phyloP scores from a whole-genome alignment of 2,329 filamentous ascomycete species.

The Ceratocystis alfenasii region DNA sequence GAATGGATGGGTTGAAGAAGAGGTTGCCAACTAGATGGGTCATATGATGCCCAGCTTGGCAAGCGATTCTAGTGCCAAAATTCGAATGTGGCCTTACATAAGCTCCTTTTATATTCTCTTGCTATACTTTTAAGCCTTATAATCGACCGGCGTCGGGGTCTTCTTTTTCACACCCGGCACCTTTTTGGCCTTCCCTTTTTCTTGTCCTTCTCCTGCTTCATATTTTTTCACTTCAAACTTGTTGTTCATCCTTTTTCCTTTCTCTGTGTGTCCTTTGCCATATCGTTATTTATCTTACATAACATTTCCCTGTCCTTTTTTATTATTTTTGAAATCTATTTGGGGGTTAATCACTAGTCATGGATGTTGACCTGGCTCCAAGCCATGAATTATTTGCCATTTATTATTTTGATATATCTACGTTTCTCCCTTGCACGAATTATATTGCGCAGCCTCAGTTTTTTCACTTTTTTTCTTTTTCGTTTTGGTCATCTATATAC shows the following conservation, averaged over 20 bases:
- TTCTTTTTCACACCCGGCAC: neutral
- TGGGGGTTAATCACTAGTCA: constrained; percentile 23
- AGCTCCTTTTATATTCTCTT: constrained; percentile 9
- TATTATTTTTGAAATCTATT: constrained; percentile 23
- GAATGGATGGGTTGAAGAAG: constrained; percentile 58
- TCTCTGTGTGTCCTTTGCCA: constrained; percentile 24
- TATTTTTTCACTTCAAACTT: constrained; percentile 24
- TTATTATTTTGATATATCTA: constrained; percentile 25
- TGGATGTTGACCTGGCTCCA: neutral
- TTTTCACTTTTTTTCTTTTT: neutral
- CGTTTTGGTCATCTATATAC: neutral
- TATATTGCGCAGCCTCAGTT: constrained; percentile 1
- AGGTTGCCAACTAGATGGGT: constrained; percentile 44
- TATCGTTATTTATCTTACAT: constrained; percentile 24
- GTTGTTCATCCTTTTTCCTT: constrained; percentile 26
- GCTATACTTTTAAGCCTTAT: constrained; percentile 16
- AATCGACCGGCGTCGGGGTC: constrained; percentile 15
- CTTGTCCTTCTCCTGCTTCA: constrained; percentile 19
- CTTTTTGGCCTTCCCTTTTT: constrained; percentile 6
- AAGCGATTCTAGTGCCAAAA: neutral
- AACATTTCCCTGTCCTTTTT: constrained; percentile 26
- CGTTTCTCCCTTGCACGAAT: neutral
- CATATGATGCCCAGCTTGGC: neutral
- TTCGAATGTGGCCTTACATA: constrained; percentile 18
- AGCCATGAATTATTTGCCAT: constrained; percentile 20